Evolutionary conservation across 768 basidiomycete genomes (phyloP), one percentile per base, ranked within the genome.

Genomic region (Pisolithus albus): DNA sequence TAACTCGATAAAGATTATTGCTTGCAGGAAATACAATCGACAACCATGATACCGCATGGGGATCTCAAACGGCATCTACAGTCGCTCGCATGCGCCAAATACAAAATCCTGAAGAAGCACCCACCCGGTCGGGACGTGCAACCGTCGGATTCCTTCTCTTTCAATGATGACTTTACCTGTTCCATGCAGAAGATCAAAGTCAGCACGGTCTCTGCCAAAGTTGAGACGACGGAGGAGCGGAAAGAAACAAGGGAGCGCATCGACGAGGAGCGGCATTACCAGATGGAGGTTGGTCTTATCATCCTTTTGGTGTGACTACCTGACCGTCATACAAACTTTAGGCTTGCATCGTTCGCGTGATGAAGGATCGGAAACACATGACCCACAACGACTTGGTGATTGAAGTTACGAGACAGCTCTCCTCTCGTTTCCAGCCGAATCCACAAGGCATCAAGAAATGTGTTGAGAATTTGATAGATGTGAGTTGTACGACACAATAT

Each of bases 291-390:
- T 54, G 49, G 80, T 9, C 37, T 21, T 5, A 23, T 26, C 28
- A 11, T 34, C 21, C 38, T 37, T 41, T 16, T 11, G 34, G 24
- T 50, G 44, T 36, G 40, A 44, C 1, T 36, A 4, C 39, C 32
- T 44, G 16, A 19, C n/a, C 15, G 42, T 32, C 19, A 46, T 42
- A n/a, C 45, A 3, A 55, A 99, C 26, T 26, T 26, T 26, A 26
- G 94, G 96, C 96, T 1, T 97, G 92, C 62, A 87, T 98, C 56
- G 96, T 99, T 23, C 84, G 96, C 30, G 84, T 97, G 26, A 98
- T 99, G 95, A 98, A 98, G 71, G 86, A 92, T 64, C 75, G 93
- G 50, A 97, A 97, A 64, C 79, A 80, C 49, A 84, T 98, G 83
- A 71, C 76, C 6, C 92, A 97, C 61, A 90, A 83, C 53, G 91